Percentiles rank a stretch among this genome's conserved stretches.
Evolutionary conservation across 169 alveolate species (phyloP).

Genomic region (Neospora caninum): DNA sequence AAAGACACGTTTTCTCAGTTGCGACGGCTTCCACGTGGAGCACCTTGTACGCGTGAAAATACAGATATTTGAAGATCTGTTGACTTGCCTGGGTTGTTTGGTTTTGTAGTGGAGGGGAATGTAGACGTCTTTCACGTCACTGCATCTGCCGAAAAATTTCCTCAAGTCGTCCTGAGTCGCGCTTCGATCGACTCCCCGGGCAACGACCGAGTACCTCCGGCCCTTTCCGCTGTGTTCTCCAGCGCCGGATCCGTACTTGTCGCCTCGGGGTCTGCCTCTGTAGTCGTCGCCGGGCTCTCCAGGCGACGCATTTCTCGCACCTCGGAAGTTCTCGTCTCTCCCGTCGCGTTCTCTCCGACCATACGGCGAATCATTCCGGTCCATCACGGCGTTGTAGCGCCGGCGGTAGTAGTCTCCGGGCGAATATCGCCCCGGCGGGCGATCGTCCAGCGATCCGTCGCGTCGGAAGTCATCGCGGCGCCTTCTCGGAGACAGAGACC

Average conservation of each 20-base stretch:
- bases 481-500: not conserved
- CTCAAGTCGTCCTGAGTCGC: conserved; percentile 29
- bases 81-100: conserved; percentile 31
- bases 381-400: not conserved
- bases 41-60: no score
- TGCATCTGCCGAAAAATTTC: conserved; percentile 1
- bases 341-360: not conserved
- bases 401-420: conserved; percentile 4
- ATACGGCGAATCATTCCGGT: not conserved
- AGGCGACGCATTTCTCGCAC: not conserved
- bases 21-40: no score
- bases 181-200: conserved; percentile 1
- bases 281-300: not conserved
- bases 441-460: not conserved
- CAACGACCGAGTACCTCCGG: conserved; percentile 26
- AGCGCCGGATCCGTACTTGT: not conserved
- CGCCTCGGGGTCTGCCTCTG: not conserved
- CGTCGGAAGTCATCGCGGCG: not conserved
- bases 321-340: not conserved
- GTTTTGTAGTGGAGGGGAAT: conserved; percentile 36
- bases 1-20: no score
- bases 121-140: conserved; percentile 34
- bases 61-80: no score
- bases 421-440: not conserved
- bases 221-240: not conserved